These are phyloP conservation scores for Chionographis japonica DNA, from an alignment of 106 monocot species.

Conservation along the genomic window DNA sequence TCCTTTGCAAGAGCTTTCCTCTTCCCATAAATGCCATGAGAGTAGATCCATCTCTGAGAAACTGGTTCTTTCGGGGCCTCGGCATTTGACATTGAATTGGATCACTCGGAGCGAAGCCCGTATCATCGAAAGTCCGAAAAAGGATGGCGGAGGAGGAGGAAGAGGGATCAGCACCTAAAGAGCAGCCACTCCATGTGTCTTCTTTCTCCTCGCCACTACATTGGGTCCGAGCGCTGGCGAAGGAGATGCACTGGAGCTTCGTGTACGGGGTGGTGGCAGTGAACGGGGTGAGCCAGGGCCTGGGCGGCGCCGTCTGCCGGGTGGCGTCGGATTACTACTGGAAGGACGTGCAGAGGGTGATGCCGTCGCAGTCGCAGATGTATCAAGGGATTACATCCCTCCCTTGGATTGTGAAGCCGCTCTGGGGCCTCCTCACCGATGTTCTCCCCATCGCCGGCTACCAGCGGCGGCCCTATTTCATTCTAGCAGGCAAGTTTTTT, in stretches of 20 bases:
- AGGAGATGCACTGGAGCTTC: slow-evolving; percentile 81
- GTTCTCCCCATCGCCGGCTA: slow-evolving; percentile 71
- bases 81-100: too few species aligned
- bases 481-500: slow-evolving; percentile 49
- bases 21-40: too few species aligned
- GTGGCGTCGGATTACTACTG: slow-evolving; percentile 84
- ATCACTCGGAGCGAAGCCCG: too few species aligned
- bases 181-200: too few species aligned
- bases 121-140: too few species aligned
- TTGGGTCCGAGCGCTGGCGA: slow-evolving; percentile 60
- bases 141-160: too few species aligned
- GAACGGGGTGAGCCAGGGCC: slow-evolving; percentile 71
- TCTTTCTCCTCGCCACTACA: slow-evolving; percentile 23
- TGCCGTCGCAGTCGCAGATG: slow-evolving; percentile 69
- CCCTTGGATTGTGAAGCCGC: slow-evolving; percentile 90
- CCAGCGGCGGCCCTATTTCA: slow-evolving; percentile 64
- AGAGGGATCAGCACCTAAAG: too few species aligned
- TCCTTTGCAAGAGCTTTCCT: too few species aligned
- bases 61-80: too few species aligned
- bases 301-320: slow-evolving; percentile 48
- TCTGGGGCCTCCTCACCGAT: slow-evolving; percentile 93
- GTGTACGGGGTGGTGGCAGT: slow-evolving; percentile 51
- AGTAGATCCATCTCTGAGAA: too few species aligned
- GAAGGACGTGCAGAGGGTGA: slow-evolving; percentile 79
- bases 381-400: slow-evolving; percentile 69